phyloP scores from a whole-genome alignment of 805 yeast genomes.

The Metschnikowia orientalis region DNA sequence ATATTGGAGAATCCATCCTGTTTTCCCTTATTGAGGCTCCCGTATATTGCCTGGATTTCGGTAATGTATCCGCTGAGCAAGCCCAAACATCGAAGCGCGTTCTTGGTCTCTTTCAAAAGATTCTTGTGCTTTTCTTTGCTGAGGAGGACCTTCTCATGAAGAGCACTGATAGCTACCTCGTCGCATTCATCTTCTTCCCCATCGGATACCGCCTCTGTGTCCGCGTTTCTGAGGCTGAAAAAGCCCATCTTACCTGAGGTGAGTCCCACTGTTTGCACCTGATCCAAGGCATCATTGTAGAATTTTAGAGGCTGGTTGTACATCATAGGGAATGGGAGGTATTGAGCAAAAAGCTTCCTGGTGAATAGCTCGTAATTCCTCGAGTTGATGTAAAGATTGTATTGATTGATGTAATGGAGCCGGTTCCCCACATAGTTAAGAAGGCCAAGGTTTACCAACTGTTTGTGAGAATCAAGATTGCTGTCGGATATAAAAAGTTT shows the following conservation, averaged over 20 bases:
- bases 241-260: slow-evolving; percentile 25
- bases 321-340: slow-evolving; percentile 71
- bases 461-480: slow-evolving; percentile 15
- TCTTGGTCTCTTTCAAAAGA: slow-evolving; percentile 29
- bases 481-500: slow-evolving; percentile 12
- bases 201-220: slow-evolving; percentile 29
- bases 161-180: slow-evolving; percentile 29
- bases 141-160: slow-evolving; percentile 36
- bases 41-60: slow-evolving; percentile 15
- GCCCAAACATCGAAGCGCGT: slow-evolving; percentile 29
- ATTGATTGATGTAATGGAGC: slow-evolving; percentile 47
- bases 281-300: slow-evolving; percentile 34
- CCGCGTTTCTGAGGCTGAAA: slow-evolving; percentile 22
- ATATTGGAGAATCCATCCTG: slow-evolving; percentile 16
- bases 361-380: slow-evolving; percentile 59
- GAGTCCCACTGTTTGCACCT: slow-evolving; percentile 30
- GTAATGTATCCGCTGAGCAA: slow-evolving; percentile 22
- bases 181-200: slow-evolving; percentile 18
- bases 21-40: slow-evolving; percentile 13
- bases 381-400: slow-evolving; percentile 52
- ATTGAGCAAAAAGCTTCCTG: slow-evolving; percentile 47
- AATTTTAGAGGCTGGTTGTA: slow-evolving; percentile 57
- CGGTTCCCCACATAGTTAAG: slow-evolving; percentile 39
- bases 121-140: slow-evolving; percentile 31
- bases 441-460: slow-evolving; percentile 43